Base-by-base conservation (phyloP, 139 green algal species). In the Chlorokybus atmophyticus region DNA sequence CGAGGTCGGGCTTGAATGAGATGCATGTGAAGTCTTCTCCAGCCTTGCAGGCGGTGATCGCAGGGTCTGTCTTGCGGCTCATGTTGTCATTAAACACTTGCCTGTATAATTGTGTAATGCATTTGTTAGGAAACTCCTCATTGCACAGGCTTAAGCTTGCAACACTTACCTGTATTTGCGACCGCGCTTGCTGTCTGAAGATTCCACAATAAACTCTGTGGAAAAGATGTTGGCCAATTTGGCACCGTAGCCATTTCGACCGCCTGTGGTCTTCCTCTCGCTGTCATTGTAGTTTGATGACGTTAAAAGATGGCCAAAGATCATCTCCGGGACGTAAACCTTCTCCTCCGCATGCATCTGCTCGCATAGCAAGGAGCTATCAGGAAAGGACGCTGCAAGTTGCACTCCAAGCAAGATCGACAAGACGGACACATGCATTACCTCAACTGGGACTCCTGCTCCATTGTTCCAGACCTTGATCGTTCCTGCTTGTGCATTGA, bases 141-240 rank as follows among this genome's bases (percentile, higher is more conserved):
- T 23, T 32, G 10, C 4, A 4, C 17, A 31, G 28, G 61, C 54
- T n/a, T n/a, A n/a, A n/a, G n/a, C n/a, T n/a, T n/a, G n/a, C n/a
- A n/a, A 44, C 35, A 71, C 63, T 79, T 97, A 91, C 35, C 78
- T 75, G 81, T 97, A 98, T 29, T 75, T 73, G n/a, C 69, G 67
- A 42, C 81, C 41, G 2, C 88, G 75, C 32, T 73, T 75, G 31
- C 90, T 87, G 58, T 99, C 92, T 30, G 76, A 85, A 0, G 92
- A 98, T 75, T 99, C 92, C 4, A 99, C 70, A 8, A 83, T 64
- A 52, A 99, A 99, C 63, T 94, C 82, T 0, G 73, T 94, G 25
- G 90, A 97, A 75, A 96, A 99, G 62, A 98, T 98, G 83, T 99
- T 99, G 51, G 92, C 82, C 25, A 99, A 81, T 81, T 99, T 99